Evolutionary conservation across 441 rosid species (phyloP), one percentile per base, ranked within the genome.

Genomic region (Theobroma grandiflorum): DNA sequence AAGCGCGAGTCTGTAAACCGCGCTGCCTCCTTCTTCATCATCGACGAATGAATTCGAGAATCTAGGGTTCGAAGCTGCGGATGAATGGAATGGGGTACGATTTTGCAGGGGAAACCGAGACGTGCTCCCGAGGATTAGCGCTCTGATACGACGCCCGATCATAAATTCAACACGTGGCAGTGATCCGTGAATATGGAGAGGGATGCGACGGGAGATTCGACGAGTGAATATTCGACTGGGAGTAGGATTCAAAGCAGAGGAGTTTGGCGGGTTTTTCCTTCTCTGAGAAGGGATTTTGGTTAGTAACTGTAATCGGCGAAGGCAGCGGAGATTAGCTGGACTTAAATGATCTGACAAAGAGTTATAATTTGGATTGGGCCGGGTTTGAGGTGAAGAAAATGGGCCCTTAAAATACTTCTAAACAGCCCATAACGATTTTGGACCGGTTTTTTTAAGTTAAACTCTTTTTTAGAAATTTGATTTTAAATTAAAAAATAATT

Each of bases 1-100:
- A 80, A 94, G 94, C 35, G 82, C 87, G 26, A 84, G 89, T 31
- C 76, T 87, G 74, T 89, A 91, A 78, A 82, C 81, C 33, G 85
- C 74, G 72, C 93, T 92, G 12, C 88, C 88, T 43, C 61, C 74
- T 67, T 72, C 88, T 4, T 82, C 71, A 12, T 68, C 91, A 6
- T 86, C 78, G 67, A 87, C 69, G 42, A 82, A 86, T 77, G 63
- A 78, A 72, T 33, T 74, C 40, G 82, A 79, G 78, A 85, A 75
- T 65, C 81, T 81, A 26, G 82, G 82, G 77, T 64, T 78, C 3
- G 85, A 73, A 49, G 81, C 72, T 0, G 82, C 72, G 18, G 84
- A 79, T 4, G 76, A 82, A 49, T 85, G 79, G 78, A 64, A 80
- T 35, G 62, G 75, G 47, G 80, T 78, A 53, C 78, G 22, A n/a